Conservation (phyloP, 306 rosid genomes). For the Malus orientalis region DNA sequence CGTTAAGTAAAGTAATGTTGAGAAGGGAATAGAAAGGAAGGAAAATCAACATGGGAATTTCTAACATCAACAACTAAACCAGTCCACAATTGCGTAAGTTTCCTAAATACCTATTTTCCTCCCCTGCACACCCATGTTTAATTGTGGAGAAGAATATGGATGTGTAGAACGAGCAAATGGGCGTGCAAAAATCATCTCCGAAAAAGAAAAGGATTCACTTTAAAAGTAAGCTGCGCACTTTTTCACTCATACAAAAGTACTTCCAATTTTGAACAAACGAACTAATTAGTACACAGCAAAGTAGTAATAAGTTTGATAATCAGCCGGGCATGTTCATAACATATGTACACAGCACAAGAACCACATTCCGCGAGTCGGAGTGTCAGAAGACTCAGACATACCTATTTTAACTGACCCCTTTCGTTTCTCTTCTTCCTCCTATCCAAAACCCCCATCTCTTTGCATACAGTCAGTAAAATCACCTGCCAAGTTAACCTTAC, state of each 20-base stretch:
- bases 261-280: not conserved
- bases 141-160: too few species aligned
- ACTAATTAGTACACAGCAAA: not conserved
- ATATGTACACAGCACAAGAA: conserved; percentile 7
- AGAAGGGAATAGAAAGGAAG: too few species aligned
- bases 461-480: not conserved
- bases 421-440: not conserved
- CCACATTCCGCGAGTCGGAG: not conserved
- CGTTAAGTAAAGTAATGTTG: too few species aligned
- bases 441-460: not conserved
- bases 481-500: not conserved
- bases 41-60: too few species aligned
- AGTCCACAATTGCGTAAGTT: too few species aligned
- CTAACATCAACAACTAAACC: too few species aligned
- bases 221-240: too few species aligned
- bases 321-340: not conserved
- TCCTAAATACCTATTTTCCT: too few species aligned
- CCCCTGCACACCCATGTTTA: too few species aligned
- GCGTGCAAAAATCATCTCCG: too few species aligned
- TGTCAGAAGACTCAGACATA: not conserved
- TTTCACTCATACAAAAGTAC: not conserved
- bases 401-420: not conserved
- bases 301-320: not conserved
- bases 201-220: too few species aligned
- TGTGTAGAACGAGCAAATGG: too few species aligned